Evolutionary conservation across 2,329 filamentous ascomycete species (phyloP), one percentile per base, ranked within the genome.

Genomic region (Cercospora berteroae): DNA sequence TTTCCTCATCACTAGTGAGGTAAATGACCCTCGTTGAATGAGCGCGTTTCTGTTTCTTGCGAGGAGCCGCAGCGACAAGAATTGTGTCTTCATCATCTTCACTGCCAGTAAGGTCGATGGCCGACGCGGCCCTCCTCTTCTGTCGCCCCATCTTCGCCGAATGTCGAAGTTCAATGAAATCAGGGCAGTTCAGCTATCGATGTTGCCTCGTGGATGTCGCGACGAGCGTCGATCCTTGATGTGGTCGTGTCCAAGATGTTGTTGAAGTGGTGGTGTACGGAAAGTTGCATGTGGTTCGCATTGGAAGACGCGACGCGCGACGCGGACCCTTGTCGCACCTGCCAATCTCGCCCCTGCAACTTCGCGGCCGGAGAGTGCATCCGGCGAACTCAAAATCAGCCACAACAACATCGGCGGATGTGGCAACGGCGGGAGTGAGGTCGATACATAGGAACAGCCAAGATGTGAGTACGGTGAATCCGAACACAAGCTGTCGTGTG

Each of bases 21-120:
- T 66, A n/a, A 2, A 65, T 48, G 2, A 27, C 16, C 13, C 23
- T 8, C 13, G 20, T 42, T 7, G 16, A 5, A 12, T 50, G 48
- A 6, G 23, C 10, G 9, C 16, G 58, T 4, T 62, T 66, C 7
- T 23, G 25, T 13, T 18, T 36, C 25, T 33, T 60, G 10, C n/a
- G 27, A 10, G 31, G 27, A 9, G 44, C 44, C 16, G 56, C 31
- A 13, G 61, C 55, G 2, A 64, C 56, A 5, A 4, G 36, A 13
- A 57, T 61, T 2, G 27, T 61, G 13, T 64, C 56, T 10, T 13
- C 39, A n/a, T 61, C 65, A 48, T 50, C 31, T 10, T 64, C 61
- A 36, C 56, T 67, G 6, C 23, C n/a, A 7, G 64, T 39, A 2
- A 65, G 36, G 33, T 65, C 48, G 29, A 65, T 56, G 29, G 56